A percentile compares a stretch with the other conserved stretches of the same genome.
Conservation (phyloP, 306 rosid genomes). For the Adenanthera pavonina region DNA sequence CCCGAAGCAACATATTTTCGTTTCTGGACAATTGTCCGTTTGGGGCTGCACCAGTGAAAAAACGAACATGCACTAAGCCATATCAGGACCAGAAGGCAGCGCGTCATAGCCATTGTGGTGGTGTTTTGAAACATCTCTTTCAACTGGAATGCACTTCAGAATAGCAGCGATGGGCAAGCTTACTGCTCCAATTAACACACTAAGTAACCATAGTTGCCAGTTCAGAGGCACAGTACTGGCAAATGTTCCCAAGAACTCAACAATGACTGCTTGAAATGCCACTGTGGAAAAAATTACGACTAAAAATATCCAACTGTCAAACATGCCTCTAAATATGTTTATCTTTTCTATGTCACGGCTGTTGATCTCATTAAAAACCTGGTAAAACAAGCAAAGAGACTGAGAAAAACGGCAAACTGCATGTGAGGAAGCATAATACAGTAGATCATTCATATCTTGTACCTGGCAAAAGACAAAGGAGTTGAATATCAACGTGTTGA, state of each 20-base stretch:
- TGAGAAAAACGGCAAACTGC: conserved; percentile 23
- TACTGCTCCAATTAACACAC: conserved; percentile 71
- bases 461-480: conserved; percentile 98
- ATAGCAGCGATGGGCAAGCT: conserved; percentile 79
- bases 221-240: conserved; percentile 94
- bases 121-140: conserved; percentile 43
- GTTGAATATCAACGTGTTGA: conserved; percentile 89
- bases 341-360: conserved; percentile 86
- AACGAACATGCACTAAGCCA: conserved; percentile 41
- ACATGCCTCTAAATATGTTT: conserved; percentile 83
- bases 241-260: conserved; percentile 82
- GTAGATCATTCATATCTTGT: not conserved
- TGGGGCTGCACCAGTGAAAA: too few species aligned
- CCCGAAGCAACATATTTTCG: too few species aligned
- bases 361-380: conserved; percentile 95
- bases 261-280: conserved; percentile 70
- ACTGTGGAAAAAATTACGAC: conserved; percentile 61
- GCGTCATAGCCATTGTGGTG: conserved; percentile 82
- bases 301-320: conserved; percentile 79
- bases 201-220: conserved; percentile 86
- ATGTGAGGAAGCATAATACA: not conserved
- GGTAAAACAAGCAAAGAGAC: conserved; percentile 30
- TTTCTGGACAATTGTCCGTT: too few species aligned
- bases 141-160: conserved; percentile 85
- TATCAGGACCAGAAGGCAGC: conserved; percentile 68